A percentile compares a stretch with the other conserved stretches of the same genome.
Evolutionary conservation across 1,284 basidiomycete species (phyloP).

Genomic region (Malassezia equina): DNA sequence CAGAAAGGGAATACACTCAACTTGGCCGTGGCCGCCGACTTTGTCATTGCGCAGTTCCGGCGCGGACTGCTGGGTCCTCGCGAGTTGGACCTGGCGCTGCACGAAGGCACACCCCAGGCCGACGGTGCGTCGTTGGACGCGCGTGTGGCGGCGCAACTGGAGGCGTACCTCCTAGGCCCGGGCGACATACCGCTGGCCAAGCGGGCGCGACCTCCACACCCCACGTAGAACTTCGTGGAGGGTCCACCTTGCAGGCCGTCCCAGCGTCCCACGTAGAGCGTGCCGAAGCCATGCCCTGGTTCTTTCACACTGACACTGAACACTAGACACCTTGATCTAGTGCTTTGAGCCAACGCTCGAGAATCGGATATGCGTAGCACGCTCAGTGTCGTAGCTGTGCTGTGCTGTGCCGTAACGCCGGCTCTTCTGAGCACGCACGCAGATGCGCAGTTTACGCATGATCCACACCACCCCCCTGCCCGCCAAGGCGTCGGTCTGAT

Average conservation of each 20-base stretch:
- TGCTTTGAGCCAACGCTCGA: neutral
- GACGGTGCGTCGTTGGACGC: neutral
- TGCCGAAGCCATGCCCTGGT: neutral
- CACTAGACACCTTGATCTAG: neutral
- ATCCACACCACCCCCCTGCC: neutral
- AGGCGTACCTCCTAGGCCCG: neutral
- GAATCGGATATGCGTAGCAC: neutral
- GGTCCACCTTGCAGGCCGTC: neutral
- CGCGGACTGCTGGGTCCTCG: constrained; percentile 31
- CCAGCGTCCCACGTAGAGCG: neutral
- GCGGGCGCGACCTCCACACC: neutral
- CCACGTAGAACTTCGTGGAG: neutral
- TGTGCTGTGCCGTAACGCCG: neutral
- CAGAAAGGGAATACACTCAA: constrained; percentile 28
- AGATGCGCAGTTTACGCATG: neutral
- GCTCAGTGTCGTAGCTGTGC: neutral
- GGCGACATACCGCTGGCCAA: neutral
- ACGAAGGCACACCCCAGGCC: neutral
- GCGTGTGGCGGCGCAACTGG: neutral
- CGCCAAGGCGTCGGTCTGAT: neutral
- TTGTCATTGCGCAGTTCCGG: constrained; percentile 37
- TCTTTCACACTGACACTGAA: neutral
- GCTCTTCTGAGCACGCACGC: neutral
- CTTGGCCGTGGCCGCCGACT: constrained; percentile 33
- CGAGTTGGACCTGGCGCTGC: constrained; percentile 31